Evolutionary conservation across 441 rosid species (phyloP), one percentile per base, ranked within the genome.

Genomic region (Raphanus hybrid): DNA sequence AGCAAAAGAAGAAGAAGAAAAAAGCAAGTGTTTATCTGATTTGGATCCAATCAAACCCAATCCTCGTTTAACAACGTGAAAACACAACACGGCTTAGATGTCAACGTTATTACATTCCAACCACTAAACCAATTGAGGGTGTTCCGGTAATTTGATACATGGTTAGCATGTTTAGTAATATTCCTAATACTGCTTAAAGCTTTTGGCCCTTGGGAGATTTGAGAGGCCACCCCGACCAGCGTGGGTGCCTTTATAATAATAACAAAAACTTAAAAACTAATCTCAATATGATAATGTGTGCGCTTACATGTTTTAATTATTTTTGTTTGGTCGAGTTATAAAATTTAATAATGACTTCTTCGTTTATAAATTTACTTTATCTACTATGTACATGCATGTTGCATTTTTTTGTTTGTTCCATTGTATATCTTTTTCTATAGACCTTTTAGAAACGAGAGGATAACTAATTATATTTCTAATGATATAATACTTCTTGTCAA

Each of bases 1-100:
- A 66, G 41, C 29, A 35, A 26, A 15, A 64, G 32, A 45, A 16
- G 60, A 14, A 55, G 34, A 18, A 70, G 27, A 26, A 64, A 27
- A 77, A 64, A 64, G 67, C 20, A 71, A 57, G 72, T 65, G 72
- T 65, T 8, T 57, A 71, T 71, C 81, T 66, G 81, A 78, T 35
- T 72, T 7, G 69, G 81, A 78, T 78, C 69, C 81, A 72, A 71
- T 66, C 63, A 43, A 23, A 77, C 76, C 55, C 55, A 71, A 78
- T 71, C 76, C 77, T 71, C 77, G 64, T 59, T 77, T 66, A 12
- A 48, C 71, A 67, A 67, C 73, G 73, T 72, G 73, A 2, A 66
- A 60, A 72, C 15, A 52, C 35, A 65, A 78, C 69, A 52, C 71
- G 66, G n/a, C 75, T 37, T 64, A 70, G 45, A 27, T 70, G 65